A percentile compares a stretch with the other conserved stretches of the same genome.
phyloP scores from a whole-genome alignment of 2,329 filamentous ascomycete genomes.

The Ophiocordyceps unilateralis region DNA sequence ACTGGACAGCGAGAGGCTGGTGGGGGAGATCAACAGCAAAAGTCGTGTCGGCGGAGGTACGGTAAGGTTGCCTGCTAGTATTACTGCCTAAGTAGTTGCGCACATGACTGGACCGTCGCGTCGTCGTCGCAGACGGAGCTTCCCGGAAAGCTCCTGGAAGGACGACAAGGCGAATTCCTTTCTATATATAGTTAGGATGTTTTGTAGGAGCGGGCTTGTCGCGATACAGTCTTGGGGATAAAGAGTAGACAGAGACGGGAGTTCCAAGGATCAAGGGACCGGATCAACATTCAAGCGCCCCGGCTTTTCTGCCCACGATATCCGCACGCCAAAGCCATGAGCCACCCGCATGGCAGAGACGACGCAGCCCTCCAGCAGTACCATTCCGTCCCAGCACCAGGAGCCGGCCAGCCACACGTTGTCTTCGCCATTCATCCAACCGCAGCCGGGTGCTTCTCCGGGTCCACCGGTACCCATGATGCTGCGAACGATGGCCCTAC shows the following conservation, averaged over 20 bases:
- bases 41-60: no score
- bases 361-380: conserved; percentile 42
- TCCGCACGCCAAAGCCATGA: conserved; percentile 27
- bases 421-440: conserved; percentile 35
- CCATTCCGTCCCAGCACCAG: conserved; percentile 51
- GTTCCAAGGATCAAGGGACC: no score
- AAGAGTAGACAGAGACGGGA: no score
- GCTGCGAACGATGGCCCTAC: conserved; percentile 26
- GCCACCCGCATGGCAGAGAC: conserved; percentile 40
- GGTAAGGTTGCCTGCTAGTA: no score
- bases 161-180: no score
- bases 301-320: conserved; percentile 15
- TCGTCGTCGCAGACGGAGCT: no score
- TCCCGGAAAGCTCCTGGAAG: no score
- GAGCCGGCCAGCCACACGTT: conserved; percentile 38
- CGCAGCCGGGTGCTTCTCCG: background rate
- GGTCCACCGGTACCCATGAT: conserved; percentile 26
- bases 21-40: no score
- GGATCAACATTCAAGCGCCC: background rate
- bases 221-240: no score
- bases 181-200: no score
- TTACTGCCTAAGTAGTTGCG: background rate
- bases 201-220: no score
- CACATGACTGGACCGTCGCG: no score
- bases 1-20: background rate